Evolutionary conservation across 2,329 filamentous ascomycete genomes (phyloP).

Genomic region (Ophiostoma sp.): DNA sequence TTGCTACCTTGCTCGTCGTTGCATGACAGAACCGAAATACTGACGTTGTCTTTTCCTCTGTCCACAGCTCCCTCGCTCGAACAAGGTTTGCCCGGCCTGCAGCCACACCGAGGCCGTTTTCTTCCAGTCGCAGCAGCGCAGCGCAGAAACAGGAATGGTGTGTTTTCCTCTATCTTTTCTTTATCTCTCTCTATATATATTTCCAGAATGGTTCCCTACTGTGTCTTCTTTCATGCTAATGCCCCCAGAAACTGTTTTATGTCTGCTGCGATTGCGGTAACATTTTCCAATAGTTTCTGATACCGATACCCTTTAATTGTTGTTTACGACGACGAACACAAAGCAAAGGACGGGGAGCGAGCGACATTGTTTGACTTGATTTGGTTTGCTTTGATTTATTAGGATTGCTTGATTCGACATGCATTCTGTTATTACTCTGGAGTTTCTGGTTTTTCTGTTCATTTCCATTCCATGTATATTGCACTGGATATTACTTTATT

Average conservation of each 20-base stretch:
- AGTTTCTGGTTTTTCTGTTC: conserved; percentile 7
- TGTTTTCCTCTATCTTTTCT: conserved; percentile 35
- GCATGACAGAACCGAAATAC: conserved; percentile 26
- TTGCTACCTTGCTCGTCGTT: conserved; percentile 1
- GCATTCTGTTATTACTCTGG: neutral
- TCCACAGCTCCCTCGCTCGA: conserved; percentile 77
- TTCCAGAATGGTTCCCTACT: neutral
- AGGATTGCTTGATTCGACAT: neutral
- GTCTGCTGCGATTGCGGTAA: conserved; percentile 92
- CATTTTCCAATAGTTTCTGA: conserved; percentile 58
- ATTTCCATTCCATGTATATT: neutral
- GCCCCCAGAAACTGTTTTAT: conserved; percentile 73
- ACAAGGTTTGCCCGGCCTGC: conserved; percentile 80
- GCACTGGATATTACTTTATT: neutral
- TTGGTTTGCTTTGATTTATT: neutral
- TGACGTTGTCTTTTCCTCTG: conserved; percentile 32
- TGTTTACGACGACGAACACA: conserved; percentile 7
- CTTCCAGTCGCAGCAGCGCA: conserved; percentile 98
- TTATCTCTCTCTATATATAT: conserved; percentile 9
- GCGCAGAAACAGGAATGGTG: conserved; percentile 97
- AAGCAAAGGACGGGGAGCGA: conserved; percentile 6
- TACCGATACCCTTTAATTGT: neutral
- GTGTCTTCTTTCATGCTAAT: neutral
- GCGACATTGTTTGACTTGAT: neutral
- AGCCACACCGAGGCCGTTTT: conserved; percentile 87